Evolutionary conservation across 2,329 filamentous ascomycete species (phyloP).

Genomic region (Alternaria sp.): DNA sequence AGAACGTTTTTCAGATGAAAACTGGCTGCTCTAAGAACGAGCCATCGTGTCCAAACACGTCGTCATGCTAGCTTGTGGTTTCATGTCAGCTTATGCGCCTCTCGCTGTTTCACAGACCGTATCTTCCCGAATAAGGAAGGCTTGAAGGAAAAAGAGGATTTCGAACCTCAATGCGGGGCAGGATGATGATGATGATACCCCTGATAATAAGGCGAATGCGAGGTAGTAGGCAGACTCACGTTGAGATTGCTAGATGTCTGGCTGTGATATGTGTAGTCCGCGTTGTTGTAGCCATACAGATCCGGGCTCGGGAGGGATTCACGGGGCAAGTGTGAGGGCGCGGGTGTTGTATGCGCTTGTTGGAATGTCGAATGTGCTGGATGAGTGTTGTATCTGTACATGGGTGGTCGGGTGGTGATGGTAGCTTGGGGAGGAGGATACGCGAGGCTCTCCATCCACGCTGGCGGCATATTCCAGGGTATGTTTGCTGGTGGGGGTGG

Average conservation of each 20-base stretch:
- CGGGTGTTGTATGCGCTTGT: slow-evolving; percentile 9
- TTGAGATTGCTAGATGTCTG: slow-evolving; percentile 20
- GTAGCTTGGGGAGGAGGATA: slow-evolving; percentile 13
- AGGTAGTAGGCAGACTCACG: slow-evolving; percentile 29
- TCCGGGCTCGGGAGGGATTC: slow-evolving; percentile 19
- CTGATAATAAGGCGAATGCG: slow-evolving; percentile 16
- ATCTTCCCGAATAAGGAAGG: background rate
- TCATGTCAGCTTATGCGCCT: slow-evolving; percentile 13
- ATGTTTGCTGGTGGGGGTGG: slow-evolving; percentile 22
- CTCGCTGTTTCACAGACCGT: too few relatives aligned
- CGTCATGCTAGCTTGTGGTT: slow-evolving; percentile 2
- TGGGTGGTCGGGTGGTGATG: slow-evolving; percentile 17
- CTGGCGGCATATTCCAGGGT: slow-evolving; percentile 29
- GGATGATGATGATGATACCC: slow-evolving; percentile 1
- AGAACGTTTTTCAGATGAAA: background rate
- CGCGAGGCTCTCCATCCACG: slow-evolving; percentile 28
- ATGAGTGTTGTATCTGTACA: slow-evolving; percentile 24
- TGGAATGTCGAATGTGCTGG: slow-evolving; percentile 20
- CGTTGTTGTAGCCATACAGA: slow-evolving; percentile 21
- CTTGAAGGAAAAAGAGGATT: background rate
- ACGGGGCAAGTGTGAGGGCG: slow-evolving; percentile 20
- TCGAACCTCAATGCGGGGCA: slow-evolving; percentile 19
- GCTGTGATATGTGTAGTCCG: slow-evolving; percentile 16
- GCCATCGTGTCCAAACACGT: slow-evolving; percentile 13
- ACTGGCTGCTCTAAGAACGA: slow-evolving; percentile 2